phyloP scores from a whole-genome alignment of 2,329 filamentous ascomycete species.

The Celoporthe dispersa region DNA sequence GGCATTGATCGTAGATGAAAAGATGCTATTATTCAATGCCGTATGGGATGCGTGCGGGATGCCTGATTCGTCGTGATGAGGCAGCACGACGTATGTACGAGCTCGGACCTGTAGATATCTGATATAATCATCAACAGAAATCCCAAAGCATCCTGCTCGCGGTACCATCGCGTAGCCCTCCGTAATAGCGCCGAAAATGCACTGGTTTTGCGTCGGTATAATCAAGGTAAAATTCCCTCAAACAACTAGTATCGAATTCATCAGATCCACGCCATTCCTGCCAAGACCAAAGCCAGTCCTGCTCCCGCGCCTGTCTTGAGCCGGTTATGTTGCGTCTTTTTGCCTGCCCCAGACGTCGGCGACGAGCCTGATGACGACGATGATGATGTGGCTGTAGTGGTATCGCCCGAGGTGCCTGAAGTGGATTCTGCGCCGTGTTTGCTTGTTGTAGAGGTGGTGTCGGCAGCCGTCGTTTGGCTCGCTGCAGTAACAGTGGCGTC shows the following conservation, averaged over 20 bases:
- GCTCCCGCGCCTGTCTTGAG: too few species aligned
- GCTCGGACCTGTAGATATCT: not conserved
- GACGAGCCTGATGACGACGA: not conserved
- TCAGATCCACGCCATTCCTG: not conserved
- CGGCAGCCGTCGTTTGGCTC: not conserved
- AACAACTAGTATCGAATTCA: not conserved
- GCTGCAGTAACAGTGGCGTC: not conserved
- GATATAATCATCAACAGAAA: not conserved
- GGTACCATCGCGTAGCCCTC: not conserved
- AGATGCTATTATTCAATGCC: not conserved
- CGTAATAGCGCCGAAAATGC: not conserved
- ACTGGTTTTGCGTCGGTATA: not conserved
- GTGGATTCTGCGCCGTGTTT: not conserved
- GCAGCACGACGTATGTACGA: not conserved
- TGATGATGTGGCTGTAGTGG: not conserved
- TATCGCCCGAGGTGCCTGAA: not conserved
- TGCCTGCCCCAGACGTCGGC: not conserved
- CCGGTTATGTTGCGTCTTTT: not conserved
- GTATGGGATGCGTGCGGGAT: not conserved
- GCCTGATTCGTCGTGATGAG: not conserved
- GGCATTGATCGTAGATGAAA: not conserved
- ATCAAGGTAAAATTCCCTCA: not conserved
- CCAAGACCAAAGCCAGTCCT: not conserved
- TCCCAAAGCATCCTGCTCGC: too few species aligned
- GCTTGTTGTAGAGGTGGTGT: not conserved